Evolutionary conservation across 2,329 filamentous ascomycete species (phyloP), one percentile per base, ranked within the genome.

Genomic region (Nemania serpens): DNA sequence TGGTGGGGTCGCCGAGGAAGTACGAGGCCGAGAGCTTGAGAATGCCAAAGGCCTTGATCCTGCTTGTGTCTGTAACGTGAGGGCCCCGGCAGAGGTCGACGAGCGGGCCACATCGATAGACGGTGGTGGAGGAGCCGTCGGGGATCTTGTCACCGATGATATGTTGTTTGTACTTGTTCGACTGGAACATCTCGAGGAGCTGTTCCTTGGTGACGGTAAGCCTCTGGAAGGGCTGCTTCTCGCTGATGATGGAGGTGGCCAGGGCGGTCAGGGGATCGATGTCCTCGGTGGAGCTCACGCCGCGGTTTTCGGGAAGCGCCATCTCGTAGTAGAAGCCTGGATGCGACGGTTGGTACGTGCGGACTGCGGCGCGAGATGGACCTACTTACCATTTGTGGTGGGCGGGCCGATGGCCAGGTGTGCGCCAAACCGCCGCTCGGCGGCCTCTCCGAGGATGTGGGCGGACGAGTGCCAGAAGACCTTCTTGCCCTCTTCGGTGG

Each of bases 401-500:
- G 92, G 95, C 36, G 95, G 95, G 22, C 95, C 95, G 74, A 97
- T 96, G 76, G 93, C 97, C 47, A 97, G 85, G 70, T 91, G 89
- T 78, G 94, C 97, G 62, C 93, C 91, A 74, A 93, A 99, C 71
- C 93, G 86, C 73, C 90, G 86, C 78, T 99, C 95, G 51, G 90
- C 91, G 62, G 93, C 93, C 78, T 98, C 95, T 69, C 95, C 95
- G n/a, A 99, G 86, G 66, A 36, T 89, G 76, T 99, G 95, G 46
- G 95, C 95, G 71, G 90, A 94, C 18, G 92, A 96, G 78, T 98
- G 95, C 94, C 94, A 99, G 80, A 97, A 99, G 58, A 98, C 94
- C 75, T 91, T 91, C 80, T 95, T 93, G 71, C 92, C 94, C 78
- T 91, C 73, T 50, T 82, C 79, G 66, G 84, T 77, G 72, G 75